phyloP scores from a whole-genome alignment of 1,284 basidiomycete species.

The Pholiota adiposa region DNA sequence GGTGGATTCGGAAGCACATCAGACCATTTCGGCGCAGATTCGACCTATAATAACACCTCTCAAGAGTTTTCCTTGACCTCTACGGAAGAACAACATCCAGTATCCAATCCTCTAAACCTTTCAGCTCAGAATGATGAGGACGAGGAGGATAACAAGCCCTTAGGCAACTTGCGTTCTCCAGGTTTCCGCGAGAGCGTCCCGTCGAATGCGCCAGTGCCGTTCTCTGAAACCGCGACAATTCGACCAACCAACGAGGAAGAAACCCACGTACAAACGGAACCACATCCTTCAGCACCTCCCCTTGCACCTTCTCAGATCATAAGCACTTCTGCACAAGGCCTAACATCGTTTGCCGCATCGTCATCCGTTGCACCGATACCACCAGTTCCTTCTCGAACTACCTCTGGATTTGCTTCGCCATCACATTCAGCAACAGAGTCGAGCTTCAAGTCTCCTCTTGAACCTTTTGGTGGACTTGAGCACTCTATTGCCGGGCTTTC shows the following conservation, averaged over 20 bases:
- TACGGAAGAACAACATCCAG: conserved; percentile 21
- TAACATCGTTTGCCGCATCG: conserved; percentile 19
- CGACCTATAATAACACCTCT: conserved; percentile 14
- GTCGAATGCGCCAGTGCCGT: conserved; percentile 17
- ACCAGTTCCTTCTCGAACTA: conserved; percentile 19
- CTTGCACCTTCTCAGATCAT: conserved; percentile 13
- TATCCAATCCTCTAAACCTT: conserved; percentile 50
- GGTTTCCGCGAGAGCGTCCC: conserved; percentile 52
- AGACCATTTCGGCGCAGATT: conserved; percentile 24
- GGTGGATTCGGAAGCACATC: conserved; percentile 28
- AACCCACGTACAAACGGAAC: conserved; percentile 23
- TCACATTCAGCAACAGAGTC: conserved; percentile 15
- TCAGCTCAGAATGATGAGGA: conserved; percentile 37
- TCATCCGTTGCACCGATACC: conserved; percentile 1
- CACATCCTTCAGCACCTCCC: conserved; percentile 15
- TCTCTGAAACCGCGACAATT: conserved; percentile 47
- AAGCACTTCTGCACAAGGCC: conserved; percentile 10
- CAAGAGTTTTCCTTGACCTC: conserved; percentile 13
- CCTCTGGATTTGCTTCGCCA: conserved; percentile 7
- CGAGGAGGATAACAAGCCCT: conserved; percentile 41
- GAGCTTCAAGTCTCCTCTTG: conserved; percentile 53
- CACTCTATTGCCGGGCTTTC: conserved; percentile 62
- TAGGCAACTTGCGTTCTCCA: conserved; percentile 35
- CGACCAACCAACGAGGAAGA: conserved; percentile 43
- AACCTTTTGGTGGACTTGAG: conserved; percentile 40